Conservation (phyloP, 768 basidiomycete species). For the Hericium erinaceus region DNA sequence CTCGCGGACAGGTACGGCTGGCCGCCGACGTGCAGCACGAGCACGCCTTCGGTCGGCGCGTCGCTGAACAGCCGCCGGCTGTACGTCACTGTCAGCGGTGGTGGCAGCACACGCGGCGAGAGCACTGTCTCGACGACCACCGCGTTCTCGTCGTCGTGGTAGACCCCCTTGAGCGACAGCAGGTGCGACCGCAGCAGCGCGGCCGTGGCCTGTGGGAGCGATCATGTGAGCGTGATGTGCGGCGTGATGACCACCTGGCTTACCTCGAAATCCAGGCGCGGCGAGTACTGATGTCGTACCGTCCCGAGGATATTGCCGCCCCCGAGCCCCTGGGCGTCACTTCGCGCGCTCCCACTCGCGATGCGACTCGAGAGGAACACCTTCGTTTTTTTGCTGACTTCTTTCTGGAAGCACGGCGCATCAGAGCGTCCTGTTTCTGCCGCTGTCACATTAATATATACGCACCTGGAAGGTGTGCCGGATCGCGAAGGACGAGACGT, state of each 20-base stretch:
- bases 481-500: slow-evolving; percentile 26
- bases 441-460: background rate
- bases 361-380: slow-evolving; percentile 31
- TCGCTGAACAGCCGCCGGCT: slow-evolving; percentile 13
- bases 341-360: slow-evolving; percentile 5
- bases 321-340: background rate
- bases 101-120: slow-evolving; percentile 6
- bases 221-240: background rate
- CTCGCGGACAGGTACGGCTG: too few relatives aligned
- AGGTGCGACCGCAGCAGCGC: slow-evolving; percentile 12
- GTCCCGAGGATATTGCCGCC: slow-evolving; percentile 45
- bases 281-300: slow-evolving; percentile 68
- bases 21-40: background rate
- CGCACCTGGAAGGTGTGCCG: slow-evolving; percentile 37
- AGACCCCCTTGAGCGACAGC: slow-evolving; percentile 4
- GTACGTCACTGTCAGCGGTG: slow-evolving; percentile 12
- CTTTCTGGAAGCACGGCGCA: slow-evolving; percentile 29
- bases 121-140: slow-evolving; percentile 7
- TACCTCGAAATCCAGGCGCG: slow-evolving; percentile 38
- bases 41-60: slow-evolving; percentile 13
- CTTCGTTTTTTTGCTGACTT: slow-evolving; percentile 36
- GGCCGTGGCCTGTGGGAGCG: slow-evolving; percentile 14
- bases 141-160: slow-evolving; percentile 6
- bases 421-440: slow-evolving; percentile 1
- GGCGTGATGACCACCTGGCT: background rate